Evolutionary conservation across 176 grass and related monocot genomes (phyloP), one percentile per base, ranked within the genome.

Genomic region (Juncus inflexus): DNA sequence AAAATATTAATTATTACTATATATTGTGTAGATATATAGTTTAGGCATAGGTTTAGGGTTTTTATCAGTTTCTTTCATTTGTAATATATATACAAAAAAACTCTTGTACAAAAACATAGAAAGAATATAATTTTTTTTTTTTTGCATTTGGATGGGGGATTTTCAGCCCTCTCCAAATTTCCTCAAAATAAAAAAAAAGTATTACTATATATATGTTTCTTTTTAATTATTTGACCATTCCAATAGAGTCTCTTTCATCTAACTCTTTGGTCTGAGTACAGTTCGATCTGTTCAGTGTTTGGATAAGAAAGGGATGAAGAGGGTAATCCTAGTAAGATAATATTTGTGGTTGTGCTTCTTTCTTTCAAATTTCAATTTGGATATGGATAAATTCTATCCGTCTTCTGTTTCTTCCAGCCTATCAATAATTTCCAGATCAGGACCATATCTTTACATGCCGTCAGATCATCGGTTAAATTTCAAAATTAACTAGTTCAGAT

Each of bases 261-360:
- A 12, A 64, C 37, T 55, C 49, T 45, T 28, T 50, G 62, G 8
- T 40, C n/a, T 28, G 19, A 53, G 35, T 55, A 42, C 55, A 70
- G 64, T 42, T 58, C 35, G 61, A n/a, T 64, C 50, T 12, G 61
- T 64, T 55, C 61, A 6, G 50, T 65, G 6, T 37, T 49, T 53
- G 87, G 87, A 90, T 90, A 86, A 90, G 86, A 83, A 59, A 73
- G 39, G 64, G 83, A 86, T 78, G 72, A 41, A 83, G 79, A 69
- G 83, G 19, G 79, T 69, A 72, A 90, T 90, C 19, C 1, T 62
- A 14, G 56, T 71, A 74, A 76, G 62, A 74, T 59, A 65, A 56
- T 66, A 63, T 83, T 90, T 67, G 87, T 90, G 87, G 87, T 52
- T 72, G 82, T 57, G 74, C 74, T 79, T 86, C 53, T 79, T 65